A percentile compares a stretch with the other conserved stretches of the same genome.
These are phyloP conservation scores for Draba incana DNA, from an alignment of 345 rosid species.

Conservation along the genomic window DNA sequence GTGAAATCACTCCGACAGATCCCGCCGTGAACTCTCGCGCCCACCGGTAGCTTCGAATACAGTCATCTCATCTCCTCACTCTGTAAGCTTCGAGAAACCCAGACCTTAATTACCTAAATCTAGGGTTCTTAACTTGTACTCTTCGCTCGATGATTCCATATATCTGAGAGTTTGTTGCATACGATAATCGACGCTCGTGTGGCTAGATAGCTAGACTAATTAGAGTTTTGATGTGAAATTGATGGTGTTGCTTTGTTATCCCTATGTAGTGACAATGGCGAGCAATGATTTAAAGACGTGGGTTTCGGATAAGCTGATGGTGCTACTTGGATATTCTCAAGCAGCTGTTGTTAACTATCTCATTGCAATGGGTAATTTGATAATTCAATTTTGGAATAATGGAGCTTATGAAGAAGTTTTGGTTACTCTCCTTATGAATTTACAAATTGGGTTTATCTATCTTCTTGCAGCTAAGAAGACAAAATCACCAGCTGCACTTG, in stretches of 20 bases:
- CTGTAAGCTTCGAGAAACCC: conserved; percentile 25
- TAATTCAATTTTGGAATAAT: conserved; percentile 9
- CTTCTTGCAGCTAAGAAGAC: conserved; percentile 71
- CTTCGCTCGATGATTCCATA: neutral
- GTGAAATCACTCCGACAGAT: neutral
- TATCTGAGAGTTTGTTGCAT: neutral
- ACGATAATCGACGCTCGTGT: neutral
- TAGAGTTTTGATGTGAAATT: neutral
- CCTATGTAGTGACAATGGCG: conserved; percentile 54
- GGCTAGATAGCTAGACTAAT: neutral
- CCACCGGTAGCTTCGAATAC: neutral
- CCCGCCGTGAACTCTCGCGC: neutral
- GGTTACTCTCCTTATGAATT: neutral
- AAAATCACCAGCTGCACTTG: conserved; percentile 58
- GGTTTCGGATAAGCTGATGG: conserved; percentile 84
- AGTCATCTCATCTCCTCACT: conserved; percentile 1
- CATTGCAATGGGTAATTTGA: conserved; percentile 62
- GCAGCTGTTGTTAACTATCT: conserved; percentile 70
- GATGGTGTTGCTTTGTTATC: conserved; percentile 8
- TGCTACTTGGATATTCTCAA: conserved; percentile 76
- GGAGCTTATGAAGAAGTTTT: conserved; percentile 22
- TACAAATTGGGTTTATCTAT: neutral
- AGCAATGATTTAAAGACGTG: conserved; percentile 62
- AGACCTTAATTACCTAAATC: conserved; percentile 23
- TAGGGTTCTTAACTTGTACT: conserved; percentile 35